Base-by-base conservation (phyloP, 768 basidiomycete genomes). In the Guyanaporus albipodus region DNA sequence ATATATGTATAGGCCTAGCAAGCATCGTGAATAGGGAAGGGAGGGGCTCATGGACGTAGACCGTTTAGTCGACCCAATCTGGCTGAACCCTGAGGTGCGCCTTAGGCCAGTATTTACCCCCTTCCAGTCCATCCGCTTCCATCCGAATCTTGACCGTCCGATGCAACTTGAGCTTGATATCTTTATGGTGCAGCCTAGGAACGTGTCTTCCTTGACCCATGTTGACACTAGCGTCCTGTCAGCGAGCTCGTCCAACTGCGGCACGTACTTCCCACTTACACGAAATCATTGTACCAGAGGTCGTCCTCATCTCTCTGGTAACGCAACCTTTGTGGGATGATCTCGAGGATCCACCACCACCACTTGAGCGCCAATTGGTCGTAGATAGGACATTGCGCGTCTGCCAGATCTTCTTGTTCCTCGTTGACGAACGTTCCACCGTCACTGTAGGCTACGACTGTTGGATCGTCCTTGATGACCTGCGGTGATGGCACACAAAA, bases 291-390 rank as follows among this genome's bases (percentile, higher is more conserved):
- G 1, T 29, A 6, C 61, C 63, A 66, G 0, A 4, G 8, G 21
- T 55, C 33, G 19, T 62, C 55, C 3, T 56, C 40, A 33, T 64
- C 58, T 17, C 52, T 45, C 36, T 68, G 67, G 48, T 51, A 66
- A 27, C 46, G 62, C 44, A 56, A 17, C 38, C 35, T 52, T 49
- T 62, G 67, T 1, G 79, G 82, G 12, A 80, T 34, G 22, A 71
- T 43, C 61, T 89, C 86, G 24, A 89, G 64, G 18, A 80, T 52
- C 86, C 87, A 88, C 87, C 86, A 88, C 0, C 38, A 42, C 38
- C 54, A 54, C n/a, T 61, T 52, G 6, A 29, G 8, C 10, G 2
- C 21, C 24, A 88, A 72, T 67, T 84, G 75, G 62, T 88, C 85
- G 46, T 79, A 78, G 4, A 72, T 59, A 0, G 67, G 69, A 41